Percentiles rank a stretch among this genome's conserved stretches.
phyloP scores from a whole-genome alignment of 83 land plant species.

The Larix sibirica region DNA sequence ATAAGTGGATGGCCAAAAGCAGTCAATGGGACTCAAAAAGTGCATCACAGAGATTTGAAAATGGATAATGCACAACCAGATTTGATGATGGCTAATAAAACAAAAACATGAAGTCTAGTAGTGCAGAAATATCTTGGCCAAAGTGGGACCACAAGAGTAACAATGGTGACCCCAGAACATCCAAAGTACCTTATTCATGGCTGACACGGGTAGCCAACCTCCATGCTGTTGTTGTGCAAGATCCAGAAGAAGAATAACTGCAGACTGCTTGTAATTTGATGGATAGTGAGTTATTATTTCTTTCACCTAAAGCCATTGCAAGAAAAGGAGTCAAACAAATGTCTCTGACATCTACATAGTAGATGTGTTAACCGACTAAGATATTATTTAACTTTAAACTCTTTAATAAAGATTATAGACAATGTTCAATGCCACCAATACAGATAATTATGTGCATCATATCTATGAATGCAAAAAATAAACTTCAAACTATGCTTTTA shows the following conservation, averaged over 20 bases:
- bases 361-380: neutral
- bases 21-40: neutral
- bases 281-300: conserved; percentile 96
- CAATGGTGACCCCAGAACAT: neutral
- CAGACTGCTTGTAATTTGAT: conserved; percentile 95
- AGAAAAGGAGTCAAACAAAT: neutral
- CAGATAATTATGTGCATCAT: neutral
- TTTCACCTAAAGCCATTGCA: conserved; percentile 53
- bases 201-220: conserved; percentile 95
- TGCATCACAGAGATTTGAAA: neutral
- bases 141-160: neutral
- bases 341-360: neutral
- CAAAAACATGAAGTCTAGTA: neutral
- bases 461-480: neutral
- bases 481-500: neutral
- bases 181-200: conserved; percentile 83
- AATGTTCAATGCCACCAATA: neutral
- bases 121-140: neutral
- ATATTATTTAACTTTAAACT: neutral
- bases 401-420: neutral
- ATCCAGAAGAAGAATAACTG: conserved; percentile 89
- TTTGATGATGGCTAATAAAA: neutral
- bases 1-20: neutral
- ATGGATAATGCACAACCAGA: neutral
- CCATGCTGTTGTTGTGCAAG: conserved; percentile 99